Evolutionary conservation across 768 basidiomycete genomes (phyloP).

Genomic region (Dentipellis fragilis): DNA sequence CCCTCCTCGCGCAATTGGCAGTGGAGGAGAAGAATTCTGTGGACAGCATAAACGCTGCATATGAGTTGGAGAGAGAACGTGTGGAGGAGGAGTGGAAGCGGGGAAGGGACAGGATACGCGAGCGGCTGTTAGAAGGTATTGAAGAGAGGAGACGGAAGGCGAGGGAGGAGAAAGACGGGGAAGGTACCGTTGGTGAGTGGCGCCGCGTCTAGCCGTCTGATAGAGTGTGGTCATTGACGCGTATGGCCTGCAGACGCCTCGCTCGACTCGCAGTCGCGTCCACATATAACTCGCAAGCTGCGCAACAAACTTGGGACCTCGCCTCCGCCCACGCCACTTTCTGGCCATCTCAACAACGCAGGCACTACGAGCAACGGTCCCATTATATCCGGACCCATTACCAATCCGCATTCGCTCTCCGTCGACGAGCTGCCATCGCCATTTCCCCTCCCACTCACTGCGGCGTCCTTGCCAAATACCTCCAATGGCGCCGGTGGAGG

Average conservation of each 20-base stretch:
- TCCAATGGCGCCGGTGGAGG: slow-evolving; percentile 15
- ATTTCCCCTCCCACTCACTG: slow-evolving; percentile 66
- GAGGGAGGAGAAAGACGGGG: slow-evolving; percentile 83
- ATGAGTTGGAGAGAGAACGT: slow-evolving; percentile 66
- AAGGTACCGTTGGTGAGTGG: slow-evolving; percentile 65
- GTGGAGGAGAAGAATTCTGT: slow-evolving; percentile 61
- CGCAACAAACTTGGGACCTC: slow-evolving; percentile 72
- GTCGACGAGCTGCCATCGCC: slow-evolving; percentile 84
- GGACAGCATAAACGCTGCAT: slow-evolving; percentile 58
- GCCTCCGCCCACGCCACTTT: slow-evolving; percentile 66
- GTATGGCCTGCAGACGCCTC: slow-evolving; percentile 43
- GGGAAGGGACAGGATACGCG: slow-evolving; percentile 65
- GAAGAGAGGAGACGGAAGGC: slow-evolving; percentile 73
- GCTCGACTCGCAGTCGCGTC: slow-evolving; percentile 66
- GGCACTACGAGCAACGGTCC: slow-evolving; percentile 27
- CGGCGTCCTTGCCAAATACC: slow-evolving; percentile 31
- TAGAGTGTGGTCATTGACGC: neutral
- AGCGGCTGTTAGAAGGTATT: slow-evolving; percentile 73
- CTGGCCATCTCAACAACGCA: slow-evolving; percentile 24
- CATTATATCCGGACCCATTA: slow-evolving; percentile 45
- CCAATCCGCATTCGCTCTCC: slow-evolving; percentile 77
- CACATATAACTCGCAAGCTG: slow-evolving; percentile 76
- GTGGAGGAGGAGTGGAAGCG: slow-evolving; percentile 79
- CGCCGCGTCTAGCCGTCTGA: slow-evolving; percentile 7
- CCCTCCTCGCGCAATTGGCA: slow-evolving; percentile 54